Evolutionary conservation across 129 eudicot genomes (phyloP), one percentile per base, ranked within the genome.

Genomic region (Kitagawia praeruptora): DNA sequence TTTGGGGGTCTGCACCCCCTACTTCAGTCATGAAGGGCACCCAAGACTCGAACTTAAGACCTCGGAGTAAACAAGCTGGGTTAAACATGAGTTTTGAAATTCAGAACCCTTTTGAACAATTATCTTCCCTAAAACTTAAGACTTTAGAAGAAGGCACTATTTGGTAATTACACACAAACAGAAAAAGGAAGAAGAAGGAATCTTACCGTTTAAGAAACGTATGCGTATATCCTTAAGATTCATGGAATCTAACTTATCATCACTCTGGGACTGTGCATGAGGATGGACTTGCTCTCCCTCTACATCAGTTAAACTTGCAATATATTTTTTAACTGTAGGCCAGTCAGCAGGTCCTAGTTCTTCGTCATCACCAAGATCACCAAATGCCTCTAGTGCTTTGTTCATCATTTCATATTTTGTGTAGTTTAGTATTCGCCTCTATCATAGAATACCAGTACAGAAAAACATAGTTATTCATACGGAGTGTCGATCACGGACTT

Each of bases 271-370:
- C 71, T 81, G 47, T 74, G 85, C 75, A 81, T 94, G 96, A 27
- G 96, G 97, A 73, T 93, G 94, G 19, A 78, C 71, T n/a, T 69
- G 88, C 75, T 89, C 98, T 82, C 89, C 97, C 31, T 89, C 93
- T 73, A 84, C 71, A 49, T 86, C 95, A 71, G 85, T 83, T 80
- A 89, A 82, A 82, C 93, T 81, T 67, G 87, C 79, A 74, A 94
- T 88, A 82, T 91, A 89, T 77, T 83, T 83, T 77, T 89, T 91
- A 64, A 94, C 91, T 40, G 96, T 88, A 19, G 87, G 85, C 98
- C 98, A 94, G 77, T 94, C 98, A 75, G 90, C 89, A 78, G 98
- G 97, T 42, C 98, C 98, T 69, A 94, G 84, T 82, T 94, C 98
- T 70, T 94, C 97, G 48, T 94, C 98, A 41, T 94, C 98, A 53